Base-by-base conservation (phyloP, 1,284 basidiomycete genomes). In the Austroboletus niveus region DNA sequence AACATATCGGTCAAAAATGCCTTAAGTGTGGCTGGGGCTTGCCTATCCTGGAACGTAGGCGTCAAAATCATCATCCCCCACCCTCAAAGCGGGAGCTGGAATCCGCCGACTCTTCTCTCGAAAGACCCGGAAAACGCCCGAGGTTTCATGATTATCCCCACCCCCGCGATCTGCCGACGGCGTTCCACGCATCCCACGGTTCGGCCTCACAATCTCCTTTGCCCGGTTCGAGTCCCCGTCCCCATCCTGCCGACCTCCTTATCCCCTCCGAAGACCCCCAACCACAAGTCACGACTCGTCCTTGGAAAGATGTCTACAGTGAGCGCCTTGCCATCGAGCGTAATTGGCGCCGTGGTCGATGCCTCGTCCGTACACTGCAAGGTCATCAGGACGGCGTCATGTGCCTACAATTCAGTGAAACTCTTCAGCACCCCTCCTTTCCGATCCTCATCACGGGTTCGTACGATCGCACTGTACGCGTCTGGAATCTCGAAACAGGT, bases 241-340 rank as follows among this genome's bases (percentile, higher is more conserved):
- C 54, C 27, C 59, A 34, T 17, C 32, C 62, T 54, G 2, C 63
- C 55, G 47, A 63, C 50, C 44, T 52, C 51, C 58, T 60, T 11
- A 29, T 32, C 44, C 15, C 60, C 36, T 45, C 30, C 43, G 6
- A 46, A 42, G 24, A 36, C 45, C 20, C 42, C 8, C 54, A 48
- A n/a, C 10, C 45, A 6, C 57, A 61, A 34, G 55, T 68, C 22
- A 56, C 81, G 50, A 94, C 90, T 15, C 85, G 93, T 45, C 97
- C 96, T 0, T 99, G 97, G 97, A 99, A 99, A 71, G 86, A 90
- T 56, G 95, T 99, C n/a, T 99, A 99, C 72, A 94, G 92, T 69
- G 97, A 99, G 70, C 87, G 97, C 15, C 82, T 99, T 62, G 88
- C 89, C 30, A 86, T 99, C 50, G 96, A 98, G 72, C 85, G 94